Base-by-base conservation (phyloP, 2,329 filamentous ascomycete species). In the Incumbomyces delicatus region DNA sequence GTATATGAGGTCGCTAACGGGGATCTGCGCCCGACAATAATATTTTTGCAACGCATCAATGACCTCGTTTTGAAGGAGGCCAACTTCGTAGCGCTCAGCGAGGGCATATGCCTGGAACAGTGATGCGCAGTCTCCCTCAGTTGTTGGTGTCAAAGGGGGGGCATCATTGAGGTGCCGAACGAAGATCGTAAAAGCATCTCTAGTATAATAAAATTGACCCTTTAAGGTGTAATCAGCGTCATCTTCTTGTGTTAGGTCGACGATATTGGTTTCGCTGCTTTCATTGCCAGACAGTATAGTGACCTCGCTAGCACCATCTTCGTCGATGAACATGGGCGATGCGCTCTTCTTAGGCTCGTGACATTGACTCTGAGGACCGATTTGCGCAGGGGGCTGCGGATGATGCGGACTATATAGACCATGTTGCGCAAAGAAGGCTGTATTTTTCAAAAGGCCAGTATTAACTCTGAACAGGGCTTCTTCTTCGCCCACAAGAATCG, bases 351-450 rank as follows among this genome's bases (percentile, higher is more conserved):
- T 11, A 10, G 20, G n/a, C 22, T 44, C 13, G 3, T 36, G 31
- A 12, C 3, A 12, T 7, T 11, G 41, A 6, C 10, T 31, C 11
- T 10, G 6, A 4, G 6, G 42, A 10, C 6, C 33, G 33, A 31
- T 17, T 32, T 22, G 42, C 11, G 13, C 33, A 16, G 27, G 32
- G 13, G 12, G 30, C 13, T 18, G 4, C 12, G n/a, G 14, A 13
- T 18, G 41, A 3, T 14, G 30, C 32, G 10, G 30, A 18, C 22
- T 5, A 8, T 47, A 46, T 12, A n/a, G 20, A 6, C 53, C 51
- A 32, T 55, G 50, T n/a, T 48, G 31, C 2, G 47, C 41, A 40
- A 56, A 58, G 35, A 58, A 58, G 2, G 43, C 38, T 1, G 54
- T 58, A 17, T 32, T 33, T 12, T 49, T 16, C 2, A 58, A 47